phyloP scores from a whole-genome alignment of 768 basidiomycete genomes.

The Gloeopeniophorella convolvens region DNA sequence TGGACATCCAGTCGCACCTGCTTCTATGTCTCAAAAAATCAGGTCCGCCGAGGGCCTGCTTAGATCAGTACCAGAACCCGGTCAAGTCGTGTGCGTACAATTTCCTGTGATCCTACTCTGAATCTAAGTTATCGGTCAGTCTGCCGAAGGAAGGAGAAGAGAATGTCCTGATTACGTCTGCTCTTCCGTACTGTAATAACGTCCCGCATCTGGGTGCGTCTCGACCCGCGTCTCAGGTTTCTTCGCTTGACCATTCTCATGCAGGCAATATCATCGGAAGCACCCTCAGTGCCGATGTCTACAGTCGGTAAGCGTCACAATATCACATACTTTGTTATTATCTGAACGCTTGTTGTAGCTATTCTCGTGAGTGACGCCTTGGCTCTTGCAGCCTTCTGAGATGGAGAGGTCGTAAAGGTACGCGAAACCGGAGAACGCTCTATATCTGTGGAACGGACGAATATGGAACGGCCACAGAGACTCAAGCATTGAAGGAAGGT shows the following conservation, averaged over 20 bases:
- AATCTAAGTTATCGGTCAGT: slow-evolving; percentile 29
- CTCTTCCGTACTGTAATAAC: slow-evolving; percentile 94
- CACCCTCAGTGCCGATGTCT: slow-evolving; percentile 94
- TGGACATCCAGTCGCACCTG: neutral
- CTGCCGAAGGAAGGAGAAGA: slow-evolving; percentile 79
- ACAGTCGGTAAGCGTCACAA: slow-evolving; percentile 67
- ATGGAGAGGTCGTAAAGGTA: slow-evolving; percentile 33
- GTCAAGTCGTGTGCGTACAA: slow-evolving; percentile 38
- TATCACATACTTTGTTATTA: slow-evolving; percentile 2
- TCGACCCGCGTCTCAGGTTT: slow-evolving; percentile 8
- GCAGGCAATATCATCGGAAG: slow-evolving; percentile 90
- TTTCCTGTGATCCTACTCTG: neutral
- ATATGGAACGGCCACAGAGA: slow-evolving; percentile 99
- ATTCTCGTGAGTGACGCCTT: slow-evolving; percentile 44
- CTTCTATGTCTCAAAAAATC: slow-evolving; percentile 38
- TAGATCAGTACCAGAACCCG: slow-evolving; percentile 36
- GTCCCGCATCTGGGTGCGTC: slow-evolving; percentile 86
- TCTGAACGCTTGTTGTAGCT: slow-evolving; percentile 33
- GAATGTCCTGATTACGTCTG: slow-evolving; percentile 91
- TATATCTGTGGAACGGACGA: slow-evolving; percentile 99
- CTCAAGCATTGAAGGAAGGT: slow-evolving; percentile 87
- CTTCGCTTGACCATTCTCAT: neutral
- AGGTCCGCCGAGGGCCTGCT: slow-evolving; percentile 38
- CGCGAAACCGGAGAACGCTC: slow-evolving; percentile 81
- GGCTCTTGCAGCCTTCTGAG: neutral